Conservation (phyloP, 1,284 basidiomycete species). For the Ganoderma boninense region DNA sequence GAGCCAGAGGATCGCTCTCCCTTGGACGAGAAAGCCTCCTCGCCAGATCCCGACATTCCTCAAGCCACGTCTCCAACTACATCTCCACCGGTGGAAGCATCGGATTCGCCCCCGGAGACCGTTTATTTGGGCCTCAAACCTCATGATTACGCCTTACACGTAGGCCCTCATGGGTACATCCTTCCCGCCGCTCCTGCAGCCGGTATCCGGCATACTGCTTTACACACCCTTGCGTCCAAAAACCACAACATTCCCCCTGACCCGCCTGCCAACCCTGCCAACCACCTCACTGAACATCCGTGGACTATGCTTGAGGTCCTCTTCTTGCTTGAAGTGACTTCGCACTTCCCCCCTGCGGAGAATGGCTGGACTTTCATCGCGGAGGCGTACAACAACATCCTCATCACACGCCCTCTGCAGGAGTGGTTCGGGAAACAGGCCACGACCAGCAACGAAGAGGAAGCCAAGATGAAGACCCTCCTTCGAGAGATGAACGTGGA, state of each 20-base stretch:
- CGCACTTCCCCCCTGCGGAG: slow-evolving; percentile 32
- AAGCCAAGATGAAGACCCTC: slow-evolving; percentile 24
- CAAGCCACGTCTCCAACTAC: not conserved
- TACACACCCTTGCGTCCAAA: slow-evolving; percentile 2
- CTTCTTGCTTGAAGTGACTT: slow-evolving; percentile 31
- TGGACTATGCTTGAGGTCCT: slow-evolving; percentile 34
- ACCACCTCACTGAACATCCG: slow-evolving; percentile 24
- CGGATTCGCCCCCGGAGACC: not conserved
- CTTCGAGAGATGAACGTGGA: slow-evolving; percentile 25
- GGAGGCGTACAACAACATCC: slow-evolving; percentile 34
- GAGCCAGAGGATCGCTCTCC: slow-evolving; percentile 17
- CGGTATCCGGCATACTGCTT: not conserved
- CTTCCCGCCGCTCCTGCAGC: slow-evolving; percentile 3
- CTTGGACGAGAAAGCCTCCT: slow-evolving; percentile 9
- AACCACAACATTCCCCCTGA: slow-evolving; percentile 26
- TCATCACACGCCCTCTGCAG: slow-evolving; percentile 31
- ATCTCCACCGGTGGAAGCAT: not conserved
- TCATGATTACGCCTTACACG: not conserved
- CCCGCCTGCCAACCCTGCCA: slow-evolving; percentile 23
- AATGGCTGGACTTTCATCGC: slow-evolving; percentile 32
- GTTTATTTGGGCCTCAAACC: not conserved
- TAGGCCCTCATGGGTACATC: slow-evolving; percentile 6
- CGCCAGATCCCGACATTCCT: not conserved
- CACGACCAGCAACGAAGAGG: slow-evolving; percentile 27
- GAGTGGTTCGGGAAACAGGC: slow-evolving; percentile 32